Conservation (phyloP, 257 asterid species). For the Rubia yunnanensis region DNA sequence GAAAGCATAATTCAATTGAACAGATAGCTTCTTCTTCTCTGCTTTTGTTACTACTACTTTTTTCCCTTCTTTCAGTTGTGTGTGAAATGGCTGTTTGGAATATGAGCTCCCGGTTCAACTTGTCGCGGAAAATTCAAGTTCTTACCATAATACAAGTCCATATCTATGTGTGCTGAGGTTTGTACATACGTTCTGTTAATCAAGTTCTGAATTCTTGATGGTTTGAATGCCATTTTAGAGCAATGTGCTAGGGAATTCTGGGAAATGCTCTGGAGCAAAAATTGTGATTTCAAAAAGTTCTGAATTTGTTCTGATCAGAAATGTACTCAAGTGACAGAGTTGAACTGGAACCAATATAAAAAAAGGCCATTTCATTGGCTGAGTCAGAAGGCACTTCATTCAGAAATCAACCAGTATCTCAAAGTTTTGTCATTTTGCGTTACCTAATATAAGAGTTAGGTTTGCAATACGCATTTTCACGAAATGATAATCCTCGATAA, state of each 20-base stretch:
- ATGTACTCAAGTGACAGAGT: slow-evolving; percentile 4
- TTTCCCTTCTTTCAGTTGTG: not conserved
- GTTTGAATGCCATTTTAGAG: not conserved
- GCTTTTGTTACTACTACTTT: not conserved
- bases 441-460: no score
- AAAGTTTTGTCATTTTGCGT: not conserved
- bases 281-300: not conserved
- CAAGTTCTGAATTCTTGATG: not conserved
- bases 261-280: not conserved
- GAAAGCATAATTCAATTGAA: slow-evolving; percentile 23
- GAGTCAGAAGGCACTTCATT: slow-evolving; percentile 31
- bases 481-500: no score
- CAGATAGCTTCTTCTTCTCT: slow-evolving; percentile 30
- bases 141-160: not conserved
- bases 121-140: slow-evolving; percentile 2
- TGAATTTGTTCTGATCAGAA: not conserved
- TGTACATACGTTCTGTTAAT: not conserved
- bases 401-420: not conserved
- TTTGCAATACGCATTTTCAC: no score
- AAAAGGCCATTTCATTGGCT: slow-evolving; percentile 14
- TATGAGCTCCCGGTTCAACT: slow-evolving; percentile 1
- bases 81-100: slow-evolving; percentile 35
- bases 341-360: slow-evolving; percentile 4
- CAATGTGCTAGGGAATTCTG: not conserved
- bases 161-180: not conserved